A percentile compares a stretch with the other conserved stretches of the same genome.
phyloP scores from a whole-genome alignment of 2,329 filamentous ascomycete genomes.

The Colletotrichum orchidophilum region DNA sequence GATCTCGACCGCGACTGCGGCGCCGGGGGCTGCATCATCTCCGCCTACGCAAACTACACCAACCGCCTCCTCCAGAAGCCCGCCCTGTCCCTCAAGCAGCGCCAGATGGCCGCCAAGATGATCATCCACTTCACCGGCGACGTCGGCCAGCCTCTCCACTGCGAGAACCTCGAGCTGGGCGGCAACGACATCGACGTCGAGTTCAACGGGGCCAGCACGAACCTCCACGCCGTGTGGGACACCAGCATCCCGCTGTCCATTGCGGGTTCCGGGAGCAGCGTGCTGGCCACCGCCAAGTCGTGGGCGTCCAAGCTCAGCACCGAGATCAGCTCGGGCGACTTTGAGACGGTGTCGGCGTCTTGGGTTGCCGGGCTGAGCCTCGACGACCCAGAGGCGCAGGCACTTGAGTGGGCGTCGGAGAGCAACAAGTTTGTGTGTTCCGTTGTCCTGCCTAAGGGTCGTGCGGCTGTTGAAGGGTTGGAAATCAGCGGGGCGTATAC shows the following conservation, averaged over 20 bases:
- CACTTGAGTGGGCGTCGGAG: constrained; percentile 51
- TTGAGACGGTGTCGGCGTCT: constrained; percentile 43
- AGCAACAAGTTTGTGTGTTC: constrained; percentile 54
- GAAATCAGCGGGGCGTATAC: constrained; percentile 53
- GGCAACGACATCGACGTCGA: constrained; percentile 55
- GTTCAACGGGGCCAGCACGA: constrained; percentile 60
- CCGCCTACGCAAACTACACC: constrained; percentile 36
- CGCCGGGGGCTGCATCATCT: constrained; percentile 32
- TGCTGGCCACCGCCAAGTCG: constrained; percentile 45
- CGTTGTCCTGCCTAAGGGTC: constrained; percentile 51
- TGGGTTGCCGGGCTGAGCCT: constrained; percentile 49
- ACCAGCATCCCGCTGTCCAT: constrained; percentile 61
- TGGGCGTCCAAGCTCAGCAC: constrained; percentile 48
- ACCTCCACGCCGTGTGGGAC: constrained; percentile 71
- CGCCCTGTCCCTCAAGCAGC: constrained; percentile 46
- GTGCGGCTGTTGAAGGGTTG: constrained; percentile 47
- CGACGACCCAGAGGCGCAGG: constrained; percentile 42
- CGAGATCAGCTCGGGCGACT: constrained; percentile 49
- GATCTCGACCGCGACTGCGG: constrained; percentile 36
- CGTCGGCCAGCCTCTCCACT: constrained; percentile 35
- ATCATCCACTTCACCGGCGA: constrained; percentile 35
- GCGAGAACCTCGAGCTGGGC: constrained; percentile 33
- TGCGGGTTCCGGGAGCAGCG: constrained; percentile 50
- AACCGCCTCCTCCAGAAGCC: constrained; percentile 49
- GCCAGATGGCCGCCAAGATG: constrained; percentile 35